Evolutionary conservation across 371 early-diverging fungal species (phyloP).

Genomic region (Actinomucor elegans): DNA sequence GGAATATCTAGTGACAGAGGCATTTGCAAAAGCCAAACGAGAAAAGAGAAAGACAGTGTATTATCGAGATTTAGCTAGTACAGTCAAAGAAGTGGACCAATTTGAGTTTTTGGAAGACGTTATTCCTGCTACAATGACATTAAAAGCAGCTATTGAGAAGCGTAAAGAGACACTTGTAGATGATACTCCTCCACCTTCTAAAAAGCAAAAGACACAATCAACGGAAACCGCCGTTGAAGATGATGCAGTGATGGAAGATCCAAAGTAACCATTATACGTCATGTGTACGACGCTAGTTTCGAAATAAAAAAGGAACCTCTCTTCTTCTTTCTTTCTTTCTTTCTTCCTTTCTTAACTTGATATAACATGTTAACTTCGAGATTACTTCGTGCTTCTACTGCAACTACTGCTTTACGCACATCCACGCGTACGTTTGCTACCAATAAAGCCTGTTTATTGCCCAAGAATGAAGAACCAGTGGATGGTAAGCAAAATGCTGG

Average conservation of each 20-base stretch:
- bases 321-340: conserved; percentile 1
- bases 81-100: conserved; percentile 42
- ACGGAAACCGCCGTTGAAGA: conserved; percentile 3
- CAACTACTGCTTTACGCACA: too few species aligned
- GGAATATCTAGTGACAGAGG: conserved; percentile 69
- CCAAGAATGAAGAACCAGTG: conserved; percentile 3
- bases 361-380: not conserved
- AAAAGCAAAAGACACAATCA: conserved; percentile 28
- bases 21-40: conserved; percentile 59
- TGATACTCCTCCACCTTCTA: conserved; percentile 13
- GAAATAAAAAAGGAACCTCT: not conserved
- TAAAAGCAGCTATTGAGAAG: conserved; percentile 56
- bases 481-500: conserved; percentile 18
- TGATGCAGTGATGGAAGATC: conserved; percentile 13
- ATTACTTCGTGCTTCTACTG: not conserved
- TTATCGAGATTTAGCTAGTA: conserved; percentile 70
- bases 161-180: conserved; percentile 47
- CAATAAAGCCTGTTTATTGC: not conserved
- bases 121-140: conserved; percentile 57
- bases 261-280: conserved; percentile 12
- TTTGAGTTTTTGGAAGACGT: conserved; percentile 56
- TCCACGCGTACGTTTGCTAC: conserved; percentile 9
- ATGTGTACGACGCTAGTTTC: not conserved
- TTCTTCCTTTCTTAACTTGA: not conserved
- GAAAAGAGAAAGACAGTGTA: conserved; percentile 75